phyloP scores from a whole-genome alignment of 2,329 filamentous ascomycete species.

The Colletotrichum liaoningense region DNA sequence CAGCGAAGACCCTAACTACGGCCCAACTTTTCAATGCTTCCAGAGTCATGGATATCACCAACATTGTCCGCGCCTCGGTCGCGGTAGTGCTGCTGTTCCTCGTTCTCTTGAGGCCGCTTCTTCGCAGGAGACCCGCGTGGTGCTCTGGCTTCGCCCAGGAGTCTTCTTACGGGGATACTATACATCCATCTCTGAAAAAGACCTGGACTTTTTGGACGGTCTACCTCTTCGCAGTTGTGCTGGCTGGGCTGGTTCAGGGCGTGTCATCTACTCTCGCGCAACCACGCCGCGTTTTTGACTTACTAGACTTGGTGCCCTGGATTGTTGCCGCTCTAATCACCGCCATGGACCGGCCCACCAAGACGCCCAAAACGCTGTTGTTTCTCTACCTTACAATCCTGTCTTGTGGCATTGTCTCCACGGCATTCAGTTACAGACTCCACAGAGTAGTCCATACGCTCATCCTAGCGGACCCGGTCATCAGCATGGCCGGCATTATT shows the following conservation, averaged over 20 bases:
- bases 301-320: slow-evolving; percentile 55
- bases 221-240: slow-evolving; percentile 46
- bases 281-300: slow-evolving; percentile 40
- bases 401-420: slow-evolving; percentile 44
- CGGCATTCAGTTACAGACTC: slow-evolving; percentile 39
- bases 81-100: slow-evolving; percentile 45
- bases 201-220: slow-evolving; percentile 54
- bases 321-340: slow-evolving; percentile 49
- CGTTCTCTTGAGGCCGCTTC: slow-evolving; percentile 40
- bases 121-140: slow-evolving; percentile 51
- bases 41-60: slow-evolving; percentile 11
- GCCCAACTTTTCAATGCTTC: neutral
- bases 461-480: slow-evolving; percentile 37
- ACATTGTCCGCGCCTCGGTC: slow-evolving; percentile 45
- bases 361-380: slow-evolving; percentile 54
- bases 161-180: slow-evolving; percentile 36
- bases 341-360: slow-evolving; percentile 50
- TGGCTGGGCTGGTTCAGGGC: slow-evolving; percentile 49
- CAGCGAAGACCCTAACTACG: neutral
- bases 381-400: slow-evolving; percentile 51
- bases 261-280: slow-evolving; percentile 44
- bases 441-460: slow-evolving; percentile 39
- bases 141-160: slow-evolving; percentile 57
- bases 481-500: slow-evolving; percentile 42
- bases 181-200: slow-evolving; percentile 36